phyloP scores from a whole-genome alignment of 345 rosid genomes.

The Trapa bicornis region DNA sequence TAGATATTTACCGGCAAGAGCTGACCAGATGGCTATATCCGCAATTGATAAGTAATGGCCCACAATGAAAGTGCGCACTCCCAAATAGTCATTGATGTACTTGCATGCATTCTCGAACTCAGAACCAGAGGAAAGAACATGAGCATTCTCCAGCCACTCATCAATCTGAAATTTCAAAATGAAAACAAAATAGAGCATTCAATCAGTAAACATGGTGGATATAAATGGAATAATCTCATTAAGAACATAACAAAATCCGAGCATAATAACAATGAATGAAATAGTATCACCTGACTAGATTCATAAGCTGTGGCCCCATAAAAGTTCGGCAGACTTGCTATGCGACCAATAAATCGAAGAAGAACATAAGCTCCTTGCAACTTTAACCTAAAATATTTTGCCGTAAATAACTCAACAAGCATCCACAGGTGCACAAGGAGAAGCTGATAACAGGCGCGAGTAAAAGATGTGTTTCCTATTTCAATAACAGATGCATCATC shows the following conservation, averaged over 20 bases:
- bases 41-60: constrained; percentile 62
- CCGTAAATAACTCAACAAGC: not conserved
- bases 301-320: constrained; percentile 38
- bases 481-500: not conserved
- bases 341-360: constrained; percentile 43
- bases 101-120: constrained; percentile 72
- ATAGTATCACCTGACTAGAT: constrained; percentile 42
- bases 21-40: constrained; percentile 81
- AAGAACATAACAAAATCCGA: not conserved
- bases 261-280: not conserved
- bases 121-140: constrained; percentile 55
- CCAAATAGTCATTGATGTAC: constrained; percentile 40
- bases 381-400: constrained; percentile 25
- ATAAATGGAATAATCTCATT: not conserved
- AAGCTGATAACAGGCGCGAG: not conserved
- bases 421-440: not conserved
- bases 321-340: constrained; percentile 26
- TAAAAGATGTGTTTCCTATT: not conserved
- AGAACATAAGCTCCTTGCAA: constrained; percentile 43
- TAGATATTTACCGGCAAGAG: constrained; percentile 48
- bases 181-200: not conserved
- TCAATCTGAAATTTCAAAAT: constrained; percentile 42
- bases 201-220: not conserved
- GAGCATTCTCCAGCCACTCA: constrained; percentile 68
- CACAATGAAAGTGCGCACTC: constrained; percentile 50